Conservation (phyloP, 2,329 filamentous ascomycete genomes). For the Colletotrichum sp. region DNA sequence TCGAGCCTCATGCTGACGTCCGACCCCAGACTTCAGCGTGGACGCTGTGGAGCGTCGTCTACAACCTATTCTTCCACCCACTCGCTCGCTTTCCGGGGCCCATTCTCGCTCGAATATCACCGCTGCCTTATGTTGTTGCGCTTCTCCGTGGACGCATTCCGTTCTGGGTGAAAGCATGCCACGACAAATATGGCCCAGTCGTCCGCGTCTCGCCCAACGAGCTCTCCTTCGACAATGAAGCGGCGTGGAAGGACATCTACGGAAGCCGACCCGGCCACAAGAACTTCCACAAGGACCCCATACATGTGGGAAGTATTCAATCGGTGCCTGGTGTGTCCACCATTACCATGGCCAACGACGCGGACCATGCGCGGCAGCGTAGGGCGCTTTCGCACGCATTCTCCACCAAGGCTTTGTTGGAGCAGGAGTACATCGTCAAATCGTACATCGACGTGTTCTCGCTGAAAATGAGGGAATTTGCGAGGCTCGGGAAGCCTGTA, state of each 20-base stretch:
- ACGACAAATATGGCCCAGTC: conserved; percentile 23
- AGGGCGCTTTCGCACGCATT: not conserved
- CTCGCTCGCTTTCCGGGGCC: not conserved
- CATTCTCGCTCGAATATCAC: not conserved
- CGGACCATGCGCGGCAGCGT: conserved; percentile 2
- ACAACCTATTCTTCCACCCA: not conserved
- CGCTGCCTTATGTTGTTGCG: conserved; percentile 11
- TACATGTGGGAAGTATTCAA: conserved; percentile 30
- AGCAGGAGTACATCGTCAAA: conserved; percentile 8
- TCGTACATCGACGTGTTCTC: not conserved
- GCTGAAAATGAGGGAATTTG: not conserved
- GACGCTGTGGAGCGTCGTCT: not conserved
- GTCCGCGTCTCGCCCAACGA: conserved; percentile 10
- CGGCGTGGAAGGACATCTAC: conserved; percentile 9
- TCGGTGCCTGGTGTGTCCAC: conserved; percentile 4
- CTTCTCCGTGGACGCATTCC: conserved; percentile 25
- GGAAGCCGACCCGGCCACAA: conserved; percentile 19
- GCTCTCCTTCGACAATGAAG: conserved; percentile 8
- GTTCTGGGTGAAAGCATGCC: conserved; percentile 26
- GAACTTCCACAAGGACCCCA: conserved; percentile 31
- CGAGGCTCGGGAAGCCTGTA: not conserved
- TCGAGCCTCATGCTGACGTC: not conserved
- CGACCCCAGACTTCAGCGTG: not conserved
- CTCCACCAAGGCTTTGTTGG: not conserved
- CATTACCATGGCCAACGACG: conserved; percentile 5